Base-by-base conservation (phyloP, 108 stramenopile species). In the Fragilaria radians region DNA sequence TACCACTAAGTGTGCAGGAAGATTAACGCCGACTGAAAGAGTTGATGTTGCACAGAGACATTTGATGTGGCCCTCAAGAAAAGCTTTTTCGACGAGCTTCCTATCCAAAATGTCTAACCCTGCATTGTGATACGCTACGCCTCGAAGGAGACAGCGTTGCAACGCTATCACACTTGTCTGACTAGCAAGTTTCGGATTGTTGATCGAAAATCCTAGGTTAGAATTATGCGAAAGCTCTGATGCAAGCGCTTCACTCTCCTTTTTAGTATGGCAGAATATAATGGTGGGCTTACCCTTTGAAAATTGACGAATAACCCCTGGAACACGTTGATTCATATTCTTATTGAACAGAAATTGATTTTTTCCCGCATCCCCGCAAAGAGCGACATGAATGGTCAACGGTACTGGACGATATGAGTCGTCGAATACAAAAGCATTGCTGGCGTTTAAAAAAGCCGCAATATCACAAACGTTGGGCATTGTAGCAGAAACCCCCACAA, bases 251-350 rank as follows among this genome's bases (percentile, higher is more conserved):
- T 96, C 84, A 19, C 94, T 90, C 55, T 95, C 93, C 32, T 84
- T 90, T 62, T 96, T 96, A 23, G 90, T 88, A 54, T 95, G 92
- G 59, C 97, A 98, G 65, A 98, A 98, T 5, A 98, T 81, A 3
- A 98, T 83, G 0, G 94, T 67, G 23, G 93, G 94, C 60, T 86
- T 88, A 3, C 81, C 87, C 5, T 73, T 67, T 32, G 89, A 94
- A 54, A 74, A 96, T 47, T 75, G 66, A 24, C 68, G 64, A 22
- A 96, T 74, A 5, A 95, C 61, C 1, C 72, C 64, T 5, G 89
- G 81, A 19, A 94, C 89, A 26, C 86, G 71, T 28, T 75, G 68
- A 59, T 81, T 76, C 27, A 98, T 67, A 4, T 59, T 70, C 31
- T 78, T 81, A 66, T 94, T 91, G 63, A 98, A 98, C 18, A 88